These are phyloP conservation scores for Durusdinium trenchii DNA, from an alignment of 73 alveolate species.

Conservation along the genomic window DNA sequence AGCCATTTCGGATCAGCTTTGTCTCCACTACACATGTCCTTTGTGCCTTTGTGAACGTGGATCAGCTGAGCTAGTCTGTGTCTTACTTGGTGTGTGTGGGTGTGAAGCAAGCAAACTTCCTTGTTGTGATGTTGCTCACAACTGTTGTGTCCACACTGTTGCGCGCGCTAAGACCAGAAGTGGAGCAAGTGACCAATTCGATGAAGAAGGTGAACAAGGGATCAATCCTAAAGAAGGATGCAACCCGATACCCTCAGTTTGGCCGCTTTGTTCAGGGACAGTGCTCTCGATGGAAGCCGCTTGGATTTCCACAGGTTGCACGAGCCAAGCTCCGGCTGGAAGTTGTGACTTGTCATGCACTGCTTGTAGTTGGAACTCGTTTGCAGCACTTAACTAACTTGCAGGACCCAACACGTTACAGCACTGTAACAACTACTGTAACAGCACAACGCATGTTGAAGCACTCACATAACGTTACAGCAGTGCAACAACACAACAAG, in stretches of 20 bases:
- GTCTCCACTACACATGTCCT: too few relatives aligned
- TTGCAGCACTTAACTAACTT: background rate
- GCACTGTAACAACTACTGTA: background rate
- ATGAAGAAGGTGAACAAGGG: too few relatives aligned
- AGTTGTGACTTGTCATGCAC: background rate
- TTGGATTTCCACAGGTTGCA: background rate
- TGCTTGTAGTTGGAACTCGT: too few relatives aligned
- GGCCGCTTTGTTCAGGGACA: background rate
- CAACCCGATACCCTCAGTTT: background rate
- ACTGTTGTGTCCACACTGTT: background rate
- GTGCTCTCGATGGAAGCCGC: background rate
- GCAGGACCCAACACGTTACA: background rate
- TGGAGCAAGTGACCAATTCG: too few relatives aligned
- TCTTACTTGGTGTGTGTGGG: background rate
- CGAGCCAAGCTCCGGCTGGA: background rate
- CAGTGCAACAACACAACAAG: too few relatives aligned
- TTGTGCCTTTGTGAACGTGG: slow-evolving; percentile 4
- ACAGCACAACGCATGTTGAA: background rate
- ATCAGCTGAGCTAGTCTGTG: background rate
- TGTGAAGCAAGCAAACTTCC: too few relatives aligned
- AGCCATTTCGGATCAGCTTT: slow-evolving; percentile 27
- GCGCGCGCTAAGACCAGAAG: background rate
- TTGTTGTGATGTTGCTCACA: background rate
- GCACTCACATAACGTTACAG: too few relatives aligned
- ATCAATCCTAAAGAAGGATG: background rate